Evolutionary conservation across 768 basidiomycete species (phyloP), one percentile per base, ranked within the genome.

Genomic region (Leccinum uliginosum): DNA sequence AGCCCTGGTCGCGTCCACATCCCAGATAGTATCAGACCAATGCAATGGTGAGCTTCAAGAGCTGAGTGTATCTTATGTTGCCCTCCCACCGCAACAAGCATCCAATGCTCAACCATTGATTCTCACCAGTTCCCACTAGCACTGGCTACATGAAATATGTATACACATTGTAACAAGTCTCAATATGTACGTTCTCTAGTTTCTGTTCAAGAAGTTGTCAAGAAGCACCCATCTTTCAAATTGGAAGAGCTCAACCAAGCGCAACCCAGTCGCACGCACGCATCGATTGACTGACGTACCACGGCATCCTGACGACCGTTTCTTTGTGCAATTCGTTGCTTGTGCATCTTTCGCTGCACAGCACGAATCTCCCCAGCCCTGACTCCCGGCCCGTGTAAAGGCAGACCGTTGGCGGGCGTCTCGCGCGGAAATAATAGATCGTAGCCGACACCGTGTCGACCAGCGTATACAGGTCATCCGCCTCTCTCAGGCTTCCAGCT

Each of bases 241-340:
- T 29, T 14, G 34, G 11, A 6, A 2, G 11, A n/a, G 10, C n/a
- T 59, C 53, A 60, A n/a, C 51, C n/a, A 21, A 68, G 24, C 12
- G 65, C 64, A 43, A 61, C 49, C 66, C 63, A 70, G 43, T 68
- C 66, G 38, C 59, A 65, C n/a, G 64, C 50, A 12, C 10, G 34
- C 68, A 70, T 63, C 0, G 26, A 46, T 19, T 52, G 49, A 29
- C 60, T 60, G 3, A 70, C 43, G 44, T 61, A 49, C 56, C 51
- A 65, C 9, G 63, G 58, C 63, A 68, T 67, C 46, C 63, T 58
- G 44, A 70, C 6, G 23, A 67, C 68, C 5, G 66, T 57, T 30
- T 67, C 68, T 30, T 65, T 69, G 53, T 62, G 62, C 30, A 67
- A 40, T 23, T 68, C 56, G 47, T 61, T 66, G 14, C n/a, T n/a